A percentile compares a stretch with the other conserved stretches of the same genome.
These are phyloP conservation scores for Hericium alpestre DNA, from an alignment of 768 basidiomycete genomes.

Conservation along the genomic window DNA sequence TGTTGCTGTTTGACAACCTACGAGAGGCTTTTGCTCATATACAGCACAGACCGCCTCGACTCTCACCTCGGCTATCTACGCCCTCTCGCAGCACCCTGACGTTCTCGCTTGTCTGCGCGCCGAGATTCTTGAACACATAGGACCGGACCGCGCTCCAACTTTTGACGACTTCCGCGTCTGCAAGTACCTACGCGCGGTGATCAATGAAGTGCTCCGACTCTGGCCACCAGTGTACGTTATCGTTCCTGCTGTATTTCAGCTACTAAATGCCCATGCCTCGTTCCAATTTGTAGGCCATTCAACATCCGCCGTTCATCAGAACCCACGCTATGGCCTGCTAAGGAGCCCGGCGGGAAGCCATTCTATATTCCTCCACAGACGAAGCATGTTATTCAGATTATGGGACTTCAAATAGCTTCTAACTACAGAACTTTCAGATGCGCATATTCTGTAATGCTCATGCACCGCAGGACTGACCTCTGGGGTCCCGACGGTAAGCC, in stretches of 20 bases:
- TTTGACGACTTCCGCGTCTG: slow-evolving; percentile 23
- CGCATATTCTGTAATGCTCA: slow-evolving; percentile 18
- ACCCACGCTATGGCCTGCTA: slow-evolving; percentile 7
- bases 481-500: slow-evolving; percentile 41
- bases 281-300: not conserved
- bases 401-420: not conserved
- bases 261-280: too few relatives aligned
- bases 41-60: slow-evolving; percentile 15
- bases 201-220: slow-evolving; percentile 19
- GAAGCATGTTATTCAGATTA: not conserved
- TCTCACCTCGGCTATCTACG: slow-evolving; percentile 22
- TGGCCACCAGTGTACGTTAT: not conserved
- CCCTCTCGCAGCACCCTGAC: slow-evolving; percentile 21
- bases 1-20: not conserved
- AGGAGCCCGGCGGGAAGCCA: slow-evolving; percentile 14
- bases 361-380: not conserved
- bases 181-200: slow-evolving; percentile 24
- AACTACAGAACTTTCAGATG: not conserved
- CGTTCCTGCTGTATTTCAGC: not conserved
- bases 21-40: not conserved
- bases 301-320: not conserved
- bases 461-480: slow-evolving; percentile 34
- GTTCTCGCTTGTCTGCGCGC: slow-evolving; percentile 19
- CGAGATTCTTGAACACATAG: slow-evolving; percentile 22
- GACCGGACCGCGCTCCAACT: slow-evolving; percentile 17